Percentiles rank a stretch among this genome's conserved stretches.
phyloP scores from a whole-genome alignment of 2,329 filamentous ascomycete species.

The Fusarium piperis region DNA sequence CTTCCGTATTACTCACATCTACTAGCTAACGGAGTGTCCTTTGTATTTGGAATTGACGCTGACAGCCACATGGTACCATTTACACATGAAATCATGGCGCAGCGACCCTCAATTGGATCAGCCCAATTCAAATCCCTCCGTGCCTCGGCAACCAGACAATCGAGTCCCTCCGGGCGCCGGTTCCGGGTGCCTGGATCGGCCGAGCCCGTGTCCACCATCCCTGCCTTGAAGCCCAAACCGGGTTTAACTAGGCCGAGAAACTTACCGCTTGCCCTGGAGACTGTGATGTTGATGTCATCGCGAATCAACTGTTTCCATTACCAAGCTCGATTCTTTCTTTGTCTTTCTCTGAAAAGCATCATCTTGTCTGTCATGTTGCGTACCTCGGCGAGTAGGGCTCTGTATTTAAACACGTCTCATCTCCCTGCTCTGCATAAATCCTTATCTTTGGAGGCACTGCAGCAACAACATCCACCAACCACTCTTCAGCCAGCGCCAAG shows the following conservation, averaged over 20 bases:
- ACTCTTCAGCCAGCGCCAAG: not conserved
- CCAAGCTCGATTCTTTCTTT: not conserved
- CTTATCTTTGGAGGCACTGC: not conserved
- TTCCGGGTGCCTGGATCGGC: not conserved
- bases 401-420: not conserved
- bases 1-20: not conserved
- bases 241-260: not conserved
- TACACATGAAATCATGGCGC: not conserved
- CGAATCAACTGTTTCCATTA: constrained; percentile 6
- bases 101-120: not conserved
- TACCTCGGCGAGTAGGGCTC: not conserved
- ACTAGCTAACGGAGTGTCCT: not conserved
- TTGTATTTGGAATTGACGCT: not conserved
- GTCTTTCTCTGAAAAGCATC: not conserved
- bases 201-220: constrained; percentile 3
- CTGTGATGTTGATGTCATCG: constrained; percentile 33
- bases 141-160: not conserved
- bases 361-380: not conserved
- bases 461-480: not conserved
- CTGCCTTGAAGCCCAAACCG: not conserved
- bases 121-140: not conserved
- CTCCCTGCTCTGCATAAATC: not conserved
- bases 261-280: not conserved
- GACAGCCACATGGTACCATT: not conserved
- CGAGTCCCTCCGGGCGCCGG: not conserved